Base-by-base conservation (phyloP, 495 filamentous ascomycete species). In the Trichoderma gamsii region DNA sequence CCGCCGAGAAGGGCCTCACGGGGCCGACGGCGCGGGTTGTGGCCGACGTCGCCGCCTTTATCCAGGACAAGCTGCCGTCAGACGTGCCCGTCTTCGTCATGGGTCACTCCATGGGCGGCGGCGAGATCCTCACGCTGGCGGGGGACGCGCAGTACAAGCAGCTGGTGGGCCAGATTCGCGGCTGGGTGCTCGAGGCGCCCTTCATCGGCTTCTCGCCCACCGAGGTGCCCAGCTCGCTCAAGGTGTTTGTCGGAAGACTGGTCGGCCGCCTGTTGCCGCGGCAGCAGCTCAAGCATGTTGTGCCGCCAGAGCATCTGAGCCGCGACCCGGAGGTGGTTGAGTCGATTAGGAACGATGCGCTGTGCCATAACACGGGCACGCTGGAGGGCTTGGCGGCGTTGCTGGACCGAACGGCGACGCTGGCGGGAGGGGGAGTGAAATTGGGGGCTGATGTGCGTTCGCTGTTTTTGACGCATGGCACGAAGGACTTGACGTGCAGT, bases 101-200 rank as follows among this genome's bases (percentile, higher is more conserved):
- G 75, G 92, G 92, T 65, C 92, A 96, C 78, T 91, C 88, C 16
- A 82, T 85, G 83, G 93, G 93, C 74, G 93, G 93, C 61, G 90
- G 84, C 18, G 79, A 92, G 71, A 85, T 87, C 16, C 78, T 93
- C 4, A 81, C 79, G 7, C 70, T 86, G 5, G 76, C 76, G 44
- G 76, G 72, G 51, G 78, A 79, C 67, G 71, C 78, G 1, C n/a
- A 68, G 38, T 82, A 83, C 74, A 71, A 78, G 66, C 80, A 83
- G 64, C 23, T 78, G 12, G 71, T 81, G 29, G 67, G 71, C 69
- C 81, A 83, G 74, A 71, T 87, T n/a, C 75, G 85, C 12, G 92
- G 91, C 43, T 88, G 88, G 77, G 71, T 95, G 23, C 74, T 86
- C 15, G 86, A 91, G 73, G 78, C 83, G 3, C 91, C 93, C 3